Base-by-base conservation (phyloP, 1,139 yeast genomes). In the Meyerozyma guilliermondii region DNA sequence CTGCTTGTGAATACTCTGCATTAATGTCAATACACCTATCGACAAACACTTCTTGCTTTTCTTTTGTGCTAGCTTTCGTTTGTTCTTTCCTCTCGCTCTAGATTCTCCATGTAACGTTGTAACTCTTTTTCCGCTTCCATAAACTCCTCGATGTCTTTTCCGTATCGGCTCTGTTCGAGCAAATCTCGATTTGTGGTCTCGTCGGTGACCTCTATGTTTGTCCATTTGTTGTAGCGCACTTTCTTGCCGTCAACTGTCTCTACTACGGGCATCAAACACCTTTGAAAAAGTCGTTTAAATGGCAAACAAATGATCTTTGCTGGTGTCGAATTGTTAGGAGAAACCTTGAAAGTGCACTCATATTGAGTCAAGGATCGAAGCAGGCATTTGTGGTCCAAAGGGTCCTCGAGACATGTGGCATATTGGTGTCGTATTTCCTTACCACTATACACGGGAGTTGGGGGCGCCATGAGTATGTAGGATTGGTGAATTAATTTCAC, bases 221-320 rank as follows among this genome's bases (percentile, higher is more conserved):
- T 51, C 74, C 75, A 68, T 37, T 58, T 54, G 27, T 66, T 54
- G 5, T 46, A 47, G 24, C 36, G 44, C 8, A 47, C 46, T 51
- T 67, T 66, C 35, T 55, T 54, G 1, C 71, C 72, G 34, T 59
- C 49, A 16, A 54, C 51, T 20, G 46, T 51, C 5, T 48, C 46
- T 4, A 56, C 51, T 5, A 55, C 44, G 10, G 65, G 60, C 14
- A 71, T 50, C 10, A 68, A 50, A 52, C 83, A 78, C 43, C 79
- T 62, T 49, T 69, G 72, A 56, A 78, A 78, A 5, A 77, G 48
- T 39, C 83, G 53, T 46, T 72, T 77, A 58, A 78, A 78, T 2
- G 83, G 83, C 14, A 74, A 56, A 49, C 83, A 78, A 24, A 74
- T 64, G 43, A 75, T 72, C 43, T 74, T 67, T 3, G 71, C 70